These are phyloP conservation scores for Passiflora organensis DNA, from an alignment of 345 rosid genomes.

Conservation along the genomic window DNA sequence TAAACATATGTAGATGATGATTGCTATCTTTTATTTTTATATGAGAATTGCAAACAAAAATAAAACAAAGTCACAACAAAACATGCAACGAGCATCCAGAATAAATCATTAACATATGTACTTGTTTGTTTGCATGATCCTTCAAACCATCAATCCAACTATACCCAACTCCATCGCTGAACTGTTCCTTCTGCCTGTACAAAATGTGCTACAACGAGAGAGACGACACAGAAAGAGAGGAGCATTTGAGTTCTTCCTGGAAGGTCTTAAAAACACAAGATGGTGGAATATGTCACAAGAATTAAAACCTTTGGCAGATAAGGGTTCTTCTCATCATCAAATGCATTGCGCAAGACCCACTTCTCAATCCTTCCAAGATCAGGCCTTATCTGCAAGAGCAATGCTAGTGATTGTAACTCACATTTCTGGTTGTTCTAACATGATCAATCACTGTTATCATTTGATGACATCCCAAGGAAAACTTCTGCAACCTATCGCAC, in stretches of 20 bases:
- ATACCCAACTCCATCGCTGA: slow-evolving; percentile 88
- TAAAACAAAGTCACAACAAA: background rate
- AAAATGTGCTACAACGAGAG: slow-evolving; percentile 62
- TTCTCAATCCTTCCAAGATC: slow-evolving; percentile 79
- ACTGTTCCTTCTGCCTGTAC: slow-evolving; percentile 83
- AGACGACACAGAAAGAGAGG: slow-evolving; percentile 2
- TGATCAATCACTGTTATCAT: background rate
- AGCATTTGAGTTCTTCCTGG: slow-evolving; percentile 9
- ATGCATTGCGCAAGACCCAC: slow-evolving; percentile 81
- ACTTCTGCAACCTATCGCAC: background rate
- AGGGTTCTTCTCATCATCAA: slow-evolving; percentile 67
- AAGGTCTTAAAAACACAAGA: background rate
- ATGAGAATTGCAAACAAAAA: background rate
- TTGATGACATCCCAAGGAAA: background rate
- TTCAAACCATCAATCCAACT: slow-evolving; percentile 84
- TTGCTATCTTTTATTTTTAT: too few relatives aligned
- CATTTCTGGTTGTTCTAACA: background rate
- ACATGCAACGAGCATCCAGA: slow-evolving; percentile 4
- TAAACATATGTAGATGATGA: background rate
- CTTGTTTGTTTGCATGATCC: slow-evolving; percentile 70
- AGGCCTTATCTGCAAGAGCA: slow-evolving; percentile 45
- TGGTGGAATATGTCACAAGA: slow-evolving; percentile 2
- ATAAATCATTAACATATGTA: background rate
- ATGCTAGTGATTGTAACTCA: background rate
- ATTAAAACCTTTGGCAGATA: slow-evolving; percentile 65